Percentiles rank a stretch among this genome's conserved stretches.
Conservation (phyloP, 163 green algal genomes). For the Chlorella variabilis region DNA sequence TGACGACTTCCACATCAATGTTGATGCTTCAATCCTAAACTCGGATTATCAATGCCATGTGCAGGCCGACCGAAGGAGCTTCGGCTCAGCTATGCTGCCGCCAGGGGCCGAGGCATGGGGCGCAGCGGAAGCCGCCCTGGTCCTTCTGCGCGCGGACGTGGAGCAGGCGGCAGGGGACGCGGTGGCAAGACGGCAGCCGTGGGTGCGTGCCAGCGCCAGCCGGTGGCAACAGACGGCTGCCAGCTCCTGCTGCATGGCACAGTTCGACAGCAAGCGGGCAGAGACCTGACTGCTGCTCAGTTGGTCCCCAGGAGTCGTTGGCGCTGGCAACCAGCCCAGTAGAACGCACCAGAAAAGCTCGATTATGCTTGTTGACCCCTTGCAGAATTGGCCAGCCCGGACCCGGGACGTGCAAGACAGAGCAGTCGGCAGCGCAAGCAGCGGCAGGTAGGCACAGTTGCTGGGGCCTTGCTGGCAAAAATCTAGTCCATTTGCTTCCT, state of each 20-base stretch:
- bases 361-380: too few species aligned
- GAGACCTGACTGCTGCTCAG: too few species aligned
- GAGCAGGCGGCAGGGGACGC: conserved; percentile 15
- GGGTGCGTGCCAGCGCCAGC: too few species aligned
- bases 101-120: conserved; percentile 42
- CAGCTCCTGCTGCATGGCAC: too few species aligned
- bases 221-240: too few species aligned
- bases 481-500: neutral
- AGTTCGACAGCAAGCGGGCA: too few species aligned
- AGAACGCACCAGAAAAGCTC: too few species aligned
- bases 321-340: too few species aligned
- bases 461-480: neutral
- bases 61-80: conserved; percentile 38
- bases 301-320: too few species aligned
- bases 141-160: neutral
- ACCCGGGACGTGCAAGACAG: neutral
- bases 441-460: neutral
- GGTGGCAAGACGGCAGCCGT: conserved; percentile 6
- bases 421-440: conserved; percentile 30
- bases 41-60: too few species aligned
- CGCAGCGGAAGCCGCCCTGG: conserved; percentile 10
- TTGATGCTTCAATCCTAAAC: too few species aligned
- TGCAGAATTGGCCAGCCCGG: conserved; percentile 9
- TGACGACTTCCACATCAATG: too few species aligned
- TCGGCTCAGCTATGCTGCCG: conserved; percentile 47